phyloP scores from a whole-genome alignment of 495 filamentous ascomycete species.

The Penicillium antarcticum region DNA sequence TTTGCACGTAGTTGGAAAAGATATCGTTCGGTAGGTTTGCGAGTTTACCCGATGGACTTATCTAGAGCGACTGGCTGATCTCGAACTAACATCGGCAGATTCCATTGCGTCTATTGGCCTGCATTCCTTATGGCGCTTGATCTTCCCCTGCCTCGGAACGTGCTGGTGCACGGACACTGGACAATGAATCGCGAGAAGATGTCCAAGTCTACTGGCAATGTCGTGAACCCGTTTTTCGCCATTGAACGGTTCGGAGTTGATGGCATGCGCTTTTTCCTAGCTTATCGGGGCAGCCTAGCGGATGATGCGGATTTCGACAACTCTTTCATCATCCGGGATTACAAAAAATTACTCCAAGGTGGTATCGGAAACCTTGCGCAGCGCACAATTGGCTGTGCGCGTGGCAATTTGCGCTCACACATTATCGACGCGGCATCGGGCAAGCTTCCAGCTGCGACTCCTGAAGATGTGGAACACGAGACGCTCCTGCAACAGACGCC shows the following conservation, averaged over 20 bases:
- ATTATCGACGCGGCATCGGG: slow-evolving; percentile 43
- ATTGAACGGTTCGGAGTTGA: slow-evolving; percentile 86
- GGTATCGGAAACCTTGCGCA: slow-evolving; percentile 76
- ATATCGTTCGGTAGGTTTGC: slow-evolving; percentile 68
- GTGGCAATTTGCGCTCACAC: slow-evolving; percentile 58
- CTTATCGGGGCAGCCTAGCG: slow-evolving; percentile 67
- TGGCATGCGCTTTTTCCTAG: slow-evolving; percentile 82
- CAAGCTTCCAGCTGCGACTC: slow-evolving; percentile 24
- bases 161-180: slow-evolving; percentile 93
- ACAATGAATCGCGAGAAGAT: slow-evolving; percentile 86
- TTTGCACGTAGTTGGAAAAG: slow-evolving; percentile 90
- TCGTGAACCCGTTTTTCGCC: slow-evolving; percentile 92
- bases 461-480: slow-evolving; percentile 31
- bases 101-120: slow-evolving; percentile 98
- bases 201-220: slow-evolving; percentile 93
- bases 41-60: not conserved
- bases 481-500: slow-evolving; percentile 33
- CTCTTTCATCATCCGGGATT: slow-evolving; percentile 64
- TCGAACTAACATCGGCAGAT: slow-evolving; percentile 38
- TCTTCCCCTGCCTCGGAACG: slow-evolving; percentile 73
- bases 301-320: slow-evolving; percentile 86
- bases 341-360: slow-evolving; percentile 71
- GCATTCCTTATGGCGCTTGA: slow-evolving; percentile 89
- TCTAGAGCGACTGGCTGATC: not conserved
- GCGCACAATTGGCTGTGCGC: slow-evolving; percentile 64